Evolutionary conservation across 2,329 filamentous ascomycete species (phyloP).

Genomic region (Botrytis byssoidea): DNA sequence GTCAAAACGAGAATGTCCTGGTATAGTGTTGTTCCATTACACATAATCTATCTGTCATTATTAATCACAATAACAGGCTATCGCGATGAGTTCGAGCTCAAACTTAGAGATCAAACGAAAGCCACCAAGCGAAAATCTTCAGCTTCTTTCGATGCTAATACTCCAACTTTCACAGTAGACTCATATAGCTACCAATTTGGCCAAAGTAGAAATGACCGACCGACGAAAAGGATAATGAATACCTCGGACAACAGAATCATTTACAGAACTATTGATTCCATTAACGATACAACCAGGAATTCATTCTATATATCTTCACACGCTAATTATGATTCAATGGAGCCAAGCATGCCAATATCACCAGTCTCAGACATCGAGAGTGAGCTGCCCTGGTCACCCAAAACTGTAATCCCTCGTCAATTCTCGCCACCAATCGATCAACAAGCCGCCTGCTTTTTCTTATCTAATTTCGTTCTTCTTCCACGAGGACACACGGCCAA

Average conservation of each 20-base stretch:
- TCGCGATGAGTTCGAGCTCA: conserved; percentile 11
- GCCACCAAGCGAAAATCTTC: conserved; percentile 1
- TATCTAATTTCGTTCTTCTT: conserved; percentile 57
- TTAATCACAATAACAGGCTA: conserved; percentile 1
- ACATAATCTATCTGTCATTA: background rate
- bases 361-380: background rate
- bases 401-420: conserved; percentile 37
- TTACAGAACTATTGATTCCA: background rate
- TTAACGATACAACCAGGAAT: background rate
- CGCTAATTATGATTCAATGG: background rate
- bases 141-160: background rate
- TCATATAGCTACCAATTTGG: background rate
- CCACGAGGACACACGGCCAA: conserved; percentile 49
- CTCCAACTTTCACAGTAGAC: background rate
- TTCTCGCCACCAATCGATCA: conserved; percentile 50
- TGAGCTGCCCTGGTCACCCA: conserved; percentile 44
- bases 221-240: background rate
- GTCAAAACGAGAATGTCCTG: conserved; percentile 59
- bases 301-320: background rate
- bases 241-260: background rate
- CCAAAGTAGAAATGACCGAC: background rate
- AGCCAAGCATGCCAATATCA: background rate
- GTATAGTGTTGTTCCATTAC: conserved; percentile 43
- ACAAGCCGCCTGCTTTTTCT: conserved; percentile 55
- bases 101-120: background rate